Percentiles rank a stretch among this genome's conserved stretches.
These are phyloP conservation scores for Lipomyces spencermartinsiae DNA, from an alignment of 805 yeast species.

Conservation along the genomic window DNA sequence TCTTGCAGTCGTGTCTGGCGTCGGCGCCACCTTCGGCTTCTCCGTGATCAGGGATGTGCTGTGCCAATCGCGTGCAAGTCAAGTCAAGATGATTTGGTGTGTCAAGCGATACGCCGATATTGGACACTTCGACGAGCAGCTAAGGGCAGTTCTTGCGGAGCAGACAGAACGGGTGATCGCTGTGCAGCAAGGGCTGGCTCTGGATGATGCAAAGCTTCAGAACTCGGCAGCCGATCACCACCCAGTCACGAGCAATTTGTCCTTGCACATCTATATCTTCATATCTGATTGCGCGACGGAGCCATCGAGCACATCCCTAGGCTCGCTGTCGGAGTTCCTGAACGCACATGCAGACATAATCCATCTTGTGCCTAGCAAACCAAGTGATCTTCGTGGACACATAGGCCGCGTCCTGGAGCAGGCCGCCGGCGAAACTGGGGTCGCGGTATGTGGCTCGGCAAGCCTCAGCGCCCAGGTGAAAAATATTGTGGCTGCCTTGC, in stretches of 20 bases:
- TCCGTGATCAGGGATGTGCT: slow-evolving; percentile 44
- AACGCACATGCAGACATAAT: not conserved
- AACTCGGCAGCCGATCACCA: not conserved
- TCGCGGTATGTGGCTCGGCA: slow-evolving; percentile 40
- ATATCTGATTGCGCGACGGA: slow-evolving; percentile 14
- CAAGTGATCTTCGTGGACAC: slow-evolving; percentile 12
- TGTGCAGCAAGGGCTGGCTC: not conserved
- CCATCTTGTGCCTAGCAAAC: slow-evolving; percentile 14
- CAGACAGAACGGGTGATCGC: not conserved
- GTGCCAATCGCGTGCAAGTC: not conserved
- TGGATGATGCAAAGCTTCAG: not conserved
- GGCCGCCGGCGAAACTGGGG: slow-evolving; percentile 38
- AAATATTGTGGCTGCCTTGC: slow-evolving; percentile 30
- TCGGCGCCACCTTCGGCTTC: slow-evolving; percentile 55
- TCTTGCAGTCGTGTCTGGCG: slow-evolving; percentile 53
- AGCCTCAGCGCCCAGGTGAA: slow-evolving; percentile 24
- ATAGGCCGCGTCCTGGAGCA: slow-evolving; percentile 17
- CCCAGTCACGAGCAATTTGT: not conserved
- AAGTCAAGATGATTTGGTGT: slow-evolving; percentile 10
- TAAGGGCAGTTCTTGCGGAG: not conserved
- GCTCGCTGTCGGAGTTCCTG: not conserved
- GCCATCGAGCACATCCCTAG: not conserved
- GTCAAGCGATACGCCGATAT: slow-evolving; percentile 13
- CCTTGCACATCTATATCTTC: slow-evolving; percentile 11
- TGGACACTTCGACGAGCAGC: not conserved